Evolutionary conservation across 129 eudicot genomes (phyloP).

Genomic region (Flaveria linearis): DNA sequence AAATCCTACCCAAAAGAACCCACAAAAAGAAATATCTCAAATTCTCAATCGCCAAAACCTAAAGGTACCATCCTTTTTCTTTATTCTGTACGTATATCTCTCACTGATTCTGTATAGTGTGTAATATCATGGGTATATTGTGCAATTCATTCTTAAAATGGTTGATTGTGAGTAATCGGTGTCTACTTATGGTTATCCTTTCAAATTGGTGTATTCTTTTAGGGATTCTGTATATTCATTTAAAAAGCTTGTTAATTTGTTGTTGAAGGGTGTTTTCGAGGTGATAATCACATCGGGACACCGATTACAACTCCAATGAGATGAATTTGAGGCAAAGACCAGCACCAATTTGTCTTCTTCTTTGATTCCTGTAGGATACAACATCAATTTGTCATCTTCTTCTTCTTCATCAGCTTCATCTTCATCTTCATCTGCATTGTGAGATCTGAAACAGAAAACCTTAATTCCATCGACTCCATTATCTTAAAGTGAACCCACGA

Average conservation of each 20-base stretch:
- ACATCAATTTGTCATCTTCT: conserved; percentile 28
- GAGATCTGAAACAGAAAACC: conserved; percentile 39
- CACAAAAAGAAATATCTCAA: not conserved
- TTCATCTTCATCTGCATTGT: conserved; percentile 25
- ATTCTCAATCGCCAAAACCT: conserved; percentile 8
- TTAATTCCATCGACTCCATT: conserved; percentile 84
- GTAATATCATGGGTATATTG: not conserved
- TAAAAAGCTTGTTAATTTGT: not conserved
- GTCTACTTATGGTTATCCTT: not conserved
- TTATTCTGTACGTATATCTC: not conserved
- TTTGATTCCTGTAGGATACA: conserved; percentile 23
- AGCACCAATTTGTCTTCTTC: conserved; percentile 28
- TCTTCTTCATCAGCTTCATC: conserved; percentile 19
- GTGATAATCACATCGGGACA: conserved; percentile 13
- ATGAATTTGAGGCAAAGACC: conserved; percentile 74
- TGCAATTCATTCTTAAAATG: not conserved
- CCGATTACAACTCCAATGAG: conserved; percentile 28
- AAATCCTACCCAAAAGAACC: not conserved
- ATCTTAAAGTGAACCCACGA: conserved; percentile 73
- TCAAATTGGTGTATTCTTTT: not conserved
- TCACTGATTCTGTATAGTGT: not conserved
- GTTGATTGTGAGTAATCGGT: too few species aligned
- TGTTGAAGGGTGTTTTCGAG: conserved; percentile 36
- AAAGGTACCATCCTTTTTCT: conserved; percentile 1
- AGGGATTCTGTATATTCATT: not conserved